Evolutionary conservation across 345 rosid genomes (phyloP).

Genomic region (Microcos paniculata): DNA sequence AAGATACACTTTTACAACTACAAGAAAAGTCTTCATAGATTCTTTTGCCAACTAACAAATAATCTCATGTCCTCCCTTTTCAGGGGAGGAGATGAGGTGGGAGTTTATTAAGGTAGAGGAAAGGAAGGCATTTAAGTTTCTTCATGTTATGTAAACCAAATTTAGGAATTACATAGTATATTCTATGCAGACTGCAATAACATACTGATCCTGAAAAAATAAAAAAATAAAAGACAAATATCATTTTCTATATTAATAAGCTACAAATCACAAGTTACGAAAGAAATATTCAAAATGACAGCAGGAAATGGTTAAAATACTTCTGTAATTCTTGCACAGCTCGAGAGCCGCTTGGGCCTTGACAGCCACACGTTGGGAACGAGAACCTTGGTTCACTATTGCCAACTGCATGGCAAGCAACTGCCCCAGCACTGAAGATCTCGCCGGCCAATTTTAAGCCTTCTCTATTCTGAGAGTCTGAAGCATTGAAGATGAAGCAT

Average conservation of each 20-base stretch:
- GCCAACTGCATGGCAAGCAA: slow-evolving; percentile 82
- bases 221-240: background rate
- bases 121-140: background rate
- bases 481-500: slow-evolving; percentile 49
- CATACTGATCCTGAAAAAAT: background rate
- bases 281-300: background rate
- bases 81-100: background rate
- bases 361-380: slow-evolving; percentile 75
- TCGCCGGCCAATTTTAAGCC: slow-evolving; percentile 66
- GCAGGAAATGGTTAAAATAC: slow-evolving; percentile 35
- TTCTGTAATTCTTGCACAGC: slow-evolving; percentile 66
- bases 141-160: background rate
- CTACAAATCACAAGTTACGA: slow-evolving; percentile 15
- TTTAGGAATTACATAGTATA: background rate
- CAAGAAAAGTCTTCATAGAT: background rate
- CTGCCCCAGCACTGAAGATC: slow-evolving; percentile 79
- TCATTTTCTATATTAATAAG: background rate
- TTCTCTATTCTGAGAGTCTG: slow-evolving; percentile 39
- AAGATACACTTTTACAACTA: slow-evolving; percentile 7
- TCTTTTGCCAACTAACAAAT: background rate
- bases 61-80: background rate
- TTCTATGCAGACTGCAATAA: background rate
- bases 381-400: slow-evolving; percentile 65
- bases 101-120: slow-evolving; percentile 3
- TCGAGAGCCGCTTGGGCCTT: slow-evolving; percentile 51